These are phyloP conservation scores for Lentinula raphanica DNA, from an alignment of 768 basidiomycete species.

Conservation along the genomic window DNA sequence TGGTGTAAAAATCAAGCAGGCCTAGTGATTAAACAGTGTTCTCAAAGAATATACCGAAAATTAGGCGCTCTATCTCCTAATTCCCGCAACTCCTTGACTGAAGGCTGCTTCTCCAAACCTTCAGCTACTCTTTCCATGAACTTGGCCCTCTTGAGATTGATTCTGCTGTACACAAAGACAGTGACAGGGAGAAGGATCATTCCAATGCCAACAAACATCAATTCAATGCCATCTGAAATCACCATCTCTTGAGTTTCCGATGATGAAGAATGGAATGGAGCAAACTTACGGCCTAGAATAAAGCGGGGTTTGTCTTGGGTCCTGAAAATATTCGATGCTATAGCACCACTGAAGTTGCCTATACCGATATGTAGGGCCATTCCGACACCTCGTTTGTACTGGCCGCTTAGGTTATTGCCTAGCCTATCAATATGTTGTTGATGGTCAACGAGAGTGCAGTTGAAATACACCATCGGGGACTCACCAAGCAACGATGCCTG, in stretches of 20 bases:
- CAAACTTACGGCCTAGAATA: slow-evolving; percentile 53
- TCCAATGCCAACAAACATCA: slow-evolving; percentile 68
- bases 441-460: slow-evolving; percentile 6
- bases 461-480: neutral
- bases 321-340: slow-evolving; percentile 61
- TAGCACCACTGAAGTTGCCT: slow-evolving; percentile 61
- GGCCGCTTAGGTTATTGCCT: slow-evolving; percentile 60
- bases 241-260: too few species aligned
- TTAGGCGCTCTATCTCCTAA: slow-evolving; percentile 6
- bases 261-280: neutral
- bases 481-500: slow-evolving; percentile 60
- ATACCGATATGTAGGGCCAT: slow-evolving; percentile 68
- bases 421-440: slow-evolving; percentile 35
- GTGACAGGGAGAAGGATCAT: slow-evolving; percentile 45
- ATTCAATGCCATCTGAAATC: slow-evolving; percentile 52
- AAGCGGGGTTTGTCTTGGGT: slow-evolving; percentile 55
- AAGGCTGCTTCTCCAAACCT: slow-evolving; percentile 10
- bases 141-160: slow-evolving; percentile 51
- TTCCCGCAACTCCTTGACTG: slow-evolving; percentile 11
- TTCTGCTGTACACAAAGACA: slow-evolving; percentile 44
- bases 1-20: too few species aligned
- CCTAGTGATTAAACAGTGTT: too few species aligned
- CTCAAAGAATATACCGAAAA: slow-evolving; percentile 10
- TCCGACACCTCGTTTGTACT: slow-evolving; percentile 65
- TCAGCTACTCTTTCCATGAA: slow-evolving; percentile 4